Percentiles rank a stretch among this genome's conserved stretches.
phyloP scores from a whole-genome alignment of 2,329 filamentous ascomycete genomes.

The Nannizzia gypsea region DNA sequence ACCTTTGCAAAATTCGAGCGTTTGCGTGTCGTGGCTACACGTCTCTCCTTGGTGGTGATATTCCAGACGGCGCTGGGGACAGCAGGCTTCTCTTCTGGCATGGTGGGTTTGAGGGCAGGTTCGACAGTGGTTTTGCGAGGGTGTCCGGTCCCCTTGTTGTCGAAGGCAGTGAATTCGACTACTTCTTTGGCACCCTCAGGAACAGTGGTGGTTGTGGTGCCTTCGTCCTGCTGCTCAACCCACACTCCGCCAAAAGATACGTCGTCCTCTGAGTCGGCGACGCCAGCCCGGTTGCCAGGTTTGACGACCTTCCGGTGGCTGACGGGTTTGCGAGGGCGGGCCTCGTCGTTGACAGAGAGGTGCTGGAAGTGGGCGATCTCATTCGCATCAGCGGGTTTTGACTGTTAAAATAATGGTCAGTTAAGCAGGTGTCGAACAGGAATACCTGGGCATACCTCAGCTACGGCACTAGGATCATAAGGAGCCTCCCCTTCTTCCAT shows the following conservation, averaged over 20 bases:
- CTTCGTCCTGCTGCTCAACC: slow-evolving; percentile 10
- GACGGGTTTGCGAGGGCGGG: neutral
- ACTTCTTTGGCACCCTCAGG: neutral
- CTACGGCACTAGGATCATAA: neutral
- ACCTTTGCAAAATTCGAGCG: slow-evolving; percentile 20
- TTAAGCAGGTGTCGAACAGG: neutral
- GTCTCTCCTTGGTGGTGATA: neutral
- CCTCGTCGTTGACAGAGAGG: slow-evolving; percentile 1
- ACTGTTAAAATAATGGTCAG: neutral
- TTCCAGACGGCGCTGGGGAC: neutral
- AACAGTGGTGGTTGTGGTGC: neutral
- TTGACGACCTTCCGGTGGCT: neutral
- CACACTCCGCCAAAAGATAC: slow-evolving; percentile 14
- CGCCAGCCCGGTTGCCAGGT: neutral
- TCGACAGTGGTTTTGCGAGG: slow-evolving; percentile 6
- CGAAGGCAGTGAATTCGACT: slow-evolving; percentile 16
- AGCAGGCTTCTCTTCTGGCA: slow-evolving; percentile 1
- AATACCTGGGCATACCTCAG: neutral
- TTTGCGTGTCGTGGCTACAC: slow-evolving; percentile 6
- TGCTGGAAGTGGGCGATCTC: slow-evolving; percentile 3
- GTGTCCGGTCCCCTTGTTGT: slow-evolving; percentile 16
- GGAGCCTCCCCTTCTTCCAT: slow-evolving; percentile 10
- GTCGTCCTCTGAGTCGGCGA: slow-evolving; percentile 9
- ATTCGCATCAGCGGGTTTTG: slow-evolving; percentile 5
- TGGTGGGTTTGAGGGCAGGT: neutral